Conservation (phyloP, 495 filamentous ascomycete species). For the Penicillium manginii region DNA sequence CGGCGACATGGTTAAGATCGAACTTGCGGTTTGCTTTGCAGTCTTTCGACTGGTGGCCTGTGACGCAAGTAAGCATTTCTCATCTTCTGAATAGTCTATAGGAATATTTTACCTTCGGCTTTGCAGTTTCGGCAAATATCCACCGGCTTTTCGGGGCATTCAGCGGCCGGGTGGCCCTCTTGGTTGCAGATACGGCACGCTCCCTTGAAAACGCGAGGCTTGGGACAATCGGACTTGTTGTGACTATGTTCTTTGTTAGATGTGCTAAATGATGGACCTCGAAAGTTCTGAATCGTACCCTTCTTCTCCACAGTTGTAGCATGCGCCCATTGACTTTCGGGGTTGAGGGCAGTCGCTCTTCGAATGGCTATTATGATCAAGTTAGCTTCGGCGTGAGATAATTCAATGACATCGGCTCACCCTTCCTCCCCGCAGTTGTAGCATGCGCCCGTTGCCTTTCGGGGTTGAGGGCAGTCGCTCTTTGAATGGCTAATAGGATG, state of each 20-base stretch:
- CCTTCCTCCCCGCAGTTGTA: constrained; percentile 65
- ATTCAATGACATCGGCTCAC: constrained; percentile 11
- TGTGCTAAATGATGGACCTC: not conserved
- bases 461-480: constrained; percentile 51
- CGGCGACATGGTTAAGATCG: constrained; percentile 61
- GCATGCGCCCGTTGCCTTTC: constrained; percentile 54
- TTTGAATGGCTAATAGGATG: constrained; percentile 51
- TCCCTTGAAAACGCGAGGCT: constrained; percentile 67
- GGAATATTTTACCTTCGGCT: constrained; percentile 60
- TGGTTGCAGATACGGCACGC: constrained; percentile 74
- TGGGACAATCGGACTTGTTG: constrained; percentile 67
- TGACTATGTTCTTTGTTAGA: constrained; percentile 46
- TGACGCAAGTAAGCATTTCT: not conserved
- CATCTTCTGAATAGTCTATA: not conserved
- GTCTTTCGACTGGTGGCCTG: constrained; percentile 66
- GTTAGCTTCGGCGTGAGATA: not conserved
- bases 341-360: constrained; percentile 55
- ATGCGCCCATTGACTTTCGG: constrained; percentile 49
- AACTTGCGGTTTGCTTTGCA: constrained; percentile 75
- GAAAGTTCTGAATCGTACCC: constrained; percentile 33
- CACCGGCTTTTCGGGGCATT: constrained; percentile 71
- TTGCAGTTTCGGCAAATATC: constrained; percentile 76
- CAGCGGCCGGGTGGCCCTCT: constrained; percentile 69
- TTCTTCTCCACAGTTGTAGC: constrained; percentile 67
- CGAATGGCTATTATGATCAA: constrained; percentile 44